Percentiles rank a stretch among this genome's conserved stretches.
phyloP scores from a whole-genome alignment of 495 filamentous ascomycete genomes.

The Penicillium alfredii region DNA sequence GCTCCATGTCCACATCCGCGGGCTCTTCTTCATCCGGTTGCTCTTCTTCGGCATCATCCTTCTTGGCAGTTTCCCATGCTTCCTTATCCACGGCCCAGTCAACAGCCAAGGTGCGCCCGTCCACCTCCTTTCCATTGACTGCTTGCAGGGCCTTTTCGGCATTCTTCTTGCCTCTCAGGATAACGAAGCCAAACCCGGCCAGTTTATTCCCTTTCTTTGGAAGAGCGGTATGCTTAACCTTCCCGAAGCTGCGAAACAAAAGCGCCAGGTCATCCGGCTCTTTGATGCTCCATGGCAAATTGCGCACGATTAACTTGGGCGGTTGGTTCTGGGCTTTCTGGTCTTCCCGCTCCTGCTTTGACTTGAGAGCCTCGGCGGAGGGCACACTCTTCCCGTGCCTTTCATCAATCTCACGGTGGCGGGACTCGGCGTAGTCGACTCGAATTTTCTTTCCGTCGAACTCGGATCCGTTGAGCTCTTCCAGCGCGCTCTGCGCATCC shows the following conservation, averaged over 20 bases:
- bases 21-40: conserved; percentile 22
- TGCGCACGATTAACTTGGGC: conserved; percentile 87
- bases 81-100: conserved; percentile 96
- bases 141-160: conserved; percentile 80
- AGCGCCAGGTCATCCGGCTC: conserved; percentile 66
- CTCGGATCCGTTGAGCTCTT: conserved; percentile 66
- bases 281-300: conserved; percentile 95
- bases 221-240: conserved; percentile 74
- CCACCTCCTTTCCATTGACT: conserved; percentile 84
- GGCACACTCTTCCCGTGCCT: conserved; percentile 43
- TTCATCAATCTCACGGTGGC: conserved; percentile 62
- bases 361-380: conserved; percentile 38
- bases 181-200: conserved; percentile 88
- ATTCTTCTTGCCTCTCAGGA: conserved; percentile 81
- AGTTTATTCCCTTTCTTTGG: conserved; percentile 69
- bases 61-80: conserved; percentile 64
- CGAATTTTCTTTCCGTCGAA: conserved; percentile 75
- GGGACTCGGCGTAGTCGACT: conserved; percentile 80
- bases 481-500: conserved; percentile 72
- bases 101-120: conserved; percentile 80
- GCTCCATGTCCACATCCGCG: conserved; percentile 32
- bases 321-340: conserved; percentile 53
- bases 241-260: conserved; percentile 81
- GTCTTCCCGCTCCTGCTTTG: conserved; percentile 54
- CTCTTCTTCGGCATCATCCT: conserved; percentile 31